Conservation (phyloP, 2,329 filamentous ascomycete species). For the Xylaria sp. region DNA sequence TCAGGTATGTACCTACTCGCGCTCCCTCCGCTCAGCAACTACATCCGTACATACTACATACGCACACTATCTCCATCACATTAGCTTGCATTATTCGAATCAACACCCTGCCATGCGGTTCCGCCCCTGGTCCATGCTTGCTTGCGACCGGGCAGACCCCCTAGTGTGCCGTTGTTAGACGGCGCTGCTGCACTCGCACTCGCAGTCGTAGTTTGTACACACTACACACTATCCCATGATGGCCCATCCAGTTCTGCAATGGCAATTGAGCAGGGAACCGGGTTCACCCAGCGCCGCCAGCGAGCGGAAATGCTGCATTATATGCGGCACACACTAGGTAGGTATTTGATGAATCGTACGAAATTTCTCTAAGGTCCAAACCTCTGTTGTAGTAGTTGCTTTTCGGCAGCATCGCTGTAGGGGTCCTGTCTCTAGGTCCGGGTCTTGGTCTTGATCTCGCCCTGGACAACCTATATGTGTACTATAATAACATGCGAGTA, state of each 20-base stretch:
- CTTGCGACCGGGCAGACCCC: conserved; percentile 25
- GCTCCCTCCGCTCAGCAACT: not conserved
- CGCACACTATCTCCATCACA: not conserved
- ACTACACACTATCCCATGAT: conserved; percentile 19
- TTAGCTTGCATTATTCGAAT: conserved; percentile 33
- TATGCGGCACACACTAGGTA: conserved; percentile 6
- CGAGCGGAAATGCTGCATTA: conserved; percentile 23
- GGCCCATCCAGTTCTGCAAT: conserved; percentile 26
- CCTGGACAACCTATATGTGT: conserved; percentile 29
- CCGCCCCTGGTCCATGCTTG: conserved; percentile 26
- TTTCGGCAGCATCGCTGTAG: conserved; percentile 24
- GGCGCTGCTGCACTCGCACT: not conserved
- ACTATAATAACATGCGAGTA: conserved; percentile 30
- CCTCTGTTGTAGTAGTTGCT: conserved; percentile 18
- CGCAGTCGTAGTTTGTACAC: not conserved
- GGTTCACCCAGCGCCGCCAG: conserved; percentile 27
- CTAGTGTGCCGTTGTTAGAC: conserved; percentile 22
- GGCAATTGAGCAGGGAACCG: conserved; percentile 27
- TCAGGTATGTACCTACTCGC: not conserved
- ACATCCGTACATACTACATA: not conserved
- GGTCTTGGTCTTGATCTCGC: conserved; percentile 16
- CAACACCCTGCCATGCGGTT: conserved; percentile 17
- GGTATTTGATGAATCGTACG: conserved; percentile 24
- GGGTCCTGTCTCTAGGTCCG: conserved; percentile 27
- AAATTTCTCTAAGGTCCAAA: conserved; percentile 21